Percentiles rank a stretch among this genome's conserved stretches.
These are phyloP conservation scores for Ceratonia siliqua DNA, from an alignment of 306 rosid genomes.

Conservation along the genomic window DNA sequence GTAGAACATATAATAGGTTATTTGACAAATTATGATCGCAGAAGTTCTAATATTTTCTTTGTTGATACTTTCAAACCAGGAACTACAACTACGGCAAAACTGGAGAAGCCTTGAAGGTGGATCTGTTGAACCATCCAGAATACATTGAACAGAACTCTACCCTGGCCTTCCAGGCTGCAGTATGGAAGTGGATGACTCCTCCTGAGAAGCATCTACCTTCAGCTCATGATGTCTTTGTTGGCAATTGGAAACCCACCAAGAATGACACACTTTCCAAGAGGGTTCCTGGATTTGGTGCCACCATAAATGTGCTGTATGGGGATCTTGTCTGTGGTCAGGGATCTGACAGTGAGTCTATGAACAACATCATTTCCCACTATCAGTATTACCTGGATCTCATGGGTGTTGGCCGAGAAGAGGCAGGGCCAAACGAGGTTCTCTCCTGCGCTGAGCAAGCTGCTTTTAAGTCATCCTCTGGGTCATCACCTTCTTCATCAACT, in stretches of 20 bases:
- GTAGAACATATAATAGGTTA: neutral
- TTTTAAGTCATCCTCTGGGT: conserved; percentile 55
- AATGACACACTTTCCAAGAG: conserved; percentile 83
- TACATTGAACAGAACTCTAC: conserved; percentile 94
- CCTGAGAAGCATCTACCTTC: conserved; percentile 82
- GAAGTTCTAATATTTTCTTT: neutral
- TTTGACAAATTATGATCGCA: conserved; percentile 10
- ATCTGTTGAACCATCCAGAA: conserved; percentile 88
- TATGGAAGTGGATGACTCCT: conserved; percentile 90
- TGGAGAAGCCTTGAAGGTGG: conserved; percentile 74
- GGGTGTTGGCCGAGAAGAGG: conserved; percentile 78
- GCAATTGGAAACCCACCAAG: conserved; percentile 92
- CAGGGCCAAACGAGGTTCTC: conserved; percentile 74
- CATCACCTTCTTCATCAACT: conserved; percentile 48
- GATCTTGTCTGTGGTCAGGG: conserved; percentile 70
- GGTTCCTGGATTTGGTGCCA: conserved; percentile 86
- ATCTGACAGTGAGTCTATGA: conserved; percentile 71
- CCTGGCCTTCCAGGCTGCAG: conserved; percentile 80
- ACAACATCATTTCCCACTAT: conserved; percentile 78
- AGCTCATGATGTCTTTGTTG: conserved; percentile 77
- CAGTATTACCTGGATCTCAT: conserved; percentile 77
- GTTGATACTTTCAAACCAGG: conserved; percentile 47
- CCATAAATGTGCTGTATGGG: conserved; percentile 80
- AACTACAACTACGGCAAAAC: conserved; percentile 82
- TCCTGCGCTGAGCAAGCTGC: conserved; percentile 77